Evolutionary conservation across 139 green algal genomes (phyloP).

Genomic region (Chlamydomonas schloesseri): DNA sequence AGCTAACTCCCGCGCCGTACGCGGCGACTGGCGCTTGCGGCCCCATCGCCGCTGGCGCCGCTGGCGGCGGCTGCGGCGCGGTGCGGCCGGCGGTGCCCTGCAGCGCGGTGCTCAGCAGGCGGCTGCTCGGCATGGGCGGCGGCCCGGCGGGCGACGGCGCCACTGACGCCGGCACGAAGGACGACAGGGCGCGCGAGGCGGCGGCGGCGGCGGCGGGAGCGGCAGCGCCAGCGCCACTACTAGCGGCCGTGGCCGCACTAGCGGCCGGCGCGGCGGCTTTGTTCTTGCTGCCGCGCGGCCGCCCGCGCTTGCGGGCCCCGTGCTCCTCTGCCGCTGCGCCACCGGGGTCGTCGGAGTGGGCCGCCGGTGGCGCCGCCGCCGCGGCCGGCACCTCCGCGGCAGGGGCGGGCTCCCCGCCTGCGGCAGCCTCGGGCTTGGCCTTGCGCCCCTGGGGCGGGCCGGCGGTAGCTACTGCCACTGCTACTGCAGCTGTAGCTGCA

Average conservation of each 20-base stretch:
- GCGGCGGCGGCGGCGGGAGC: not conserved
- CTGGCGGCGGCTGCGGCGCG: too few species aligned
- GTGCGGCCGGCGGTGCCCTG: not conserved
- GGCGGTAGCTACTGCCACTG: not conserved
- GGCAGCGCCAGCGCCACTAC: not conserved
- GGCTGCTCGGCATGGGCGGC: conserved; percentile 33
- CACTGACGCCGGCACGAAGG: too few species aligned
- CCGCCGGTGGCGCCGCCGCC: not conserved
- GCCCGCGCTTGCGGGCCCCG: not conserved
- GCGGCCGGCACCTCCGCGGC: not conserved
- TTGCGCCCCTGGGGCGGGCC: not conserved
- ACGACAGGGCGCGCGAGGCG: not conserved
- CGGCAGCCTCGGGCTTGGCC: not conserved
- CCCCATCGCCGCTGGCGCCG: too few species aligned
- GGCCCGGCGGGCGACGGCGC: not conserved
- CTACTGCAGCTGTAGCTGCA: not conserved
- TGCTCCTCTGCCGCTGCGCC: not conserved
- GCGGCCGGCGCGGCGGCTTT: not conserved
- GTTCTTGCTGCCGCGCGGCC: not conserved
- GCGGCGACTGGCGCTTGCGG: too few species aligned
- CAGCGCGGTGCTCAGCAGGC: not conserved
- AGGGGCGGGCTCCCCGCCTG: not conserved
- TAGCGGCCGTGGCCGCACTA: not conserved
- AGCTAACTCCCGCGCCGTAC: too few species aligned
- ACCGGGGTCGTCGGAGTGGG: not conserved